Percentiles rank a stretch among this genome's conserved stretches.
Evolutionary conservation across 306 rosid genomes (phyloP).

Genomic region (Quercus engelmannii): DNA sequence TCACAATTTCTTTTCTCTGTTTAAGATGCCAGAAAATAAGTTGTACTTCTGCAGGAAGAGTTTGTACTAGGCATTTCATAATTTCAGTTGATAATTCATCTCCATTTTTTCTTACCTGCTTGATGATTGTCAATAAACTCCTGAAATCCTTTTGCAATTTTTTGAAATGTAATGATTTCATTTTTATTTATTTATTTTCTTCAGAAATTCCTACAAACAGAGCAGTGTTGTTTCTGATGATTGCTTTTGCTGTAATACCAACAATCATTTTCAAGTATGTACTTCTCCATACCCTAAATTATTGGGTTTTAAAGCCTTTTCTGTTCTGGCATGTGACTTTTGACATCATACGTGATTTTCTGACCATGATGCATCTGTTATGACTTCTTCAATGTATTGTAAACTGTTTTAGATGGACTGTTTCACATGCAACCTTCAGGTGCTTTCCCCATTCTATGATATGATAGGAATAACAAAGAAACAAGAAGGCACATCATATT

Average conservation of each 20-base stretch:
- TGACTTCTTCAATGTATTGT: background rate
- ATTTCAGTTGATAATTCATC: background rate
- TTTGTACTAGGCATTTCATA: background rate
- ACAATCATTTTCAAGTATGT: conserved; percentile 77
- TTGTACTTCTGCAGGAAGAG: background rate
- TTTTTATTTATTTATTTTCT: conserved; percentile 16
- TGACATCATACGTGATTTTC: background rate
- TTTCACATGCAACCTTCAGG: conserved; percentile 8
- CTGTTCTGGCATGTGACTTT: conserved; percentile 2
- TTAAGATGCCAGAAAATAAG: background rate
- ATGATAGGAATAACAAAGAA: conserved; percentile 7
- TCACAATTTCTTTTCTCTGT: background rate
- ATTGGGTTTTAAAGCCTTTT: conserved; percentile 4
- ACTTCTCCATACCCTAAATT: background rate
- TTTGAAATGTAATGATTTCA: conserved; percentile 8
- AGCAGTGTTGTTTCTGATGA: conserved; percentile 59
- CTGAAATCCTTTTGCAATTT: background rate
- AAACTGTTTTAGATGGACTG: background rate
- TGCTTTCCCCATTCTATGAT: conserved; percentile 1
- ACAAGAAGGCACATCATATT: background rate
- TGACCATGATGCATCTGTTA: conserved; percentile 1
- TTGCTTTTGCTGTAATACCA: conserved; percentile 72
- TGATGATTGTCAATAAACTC: background rate
- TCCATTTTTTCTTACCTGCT: background rate
- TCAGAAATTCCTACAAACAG: conserved; percentile 57